phyloP scores from a whole-genome alignment of 1,284 basidiomycete species.

The Moesziomyces parantarcticus region DNA sequence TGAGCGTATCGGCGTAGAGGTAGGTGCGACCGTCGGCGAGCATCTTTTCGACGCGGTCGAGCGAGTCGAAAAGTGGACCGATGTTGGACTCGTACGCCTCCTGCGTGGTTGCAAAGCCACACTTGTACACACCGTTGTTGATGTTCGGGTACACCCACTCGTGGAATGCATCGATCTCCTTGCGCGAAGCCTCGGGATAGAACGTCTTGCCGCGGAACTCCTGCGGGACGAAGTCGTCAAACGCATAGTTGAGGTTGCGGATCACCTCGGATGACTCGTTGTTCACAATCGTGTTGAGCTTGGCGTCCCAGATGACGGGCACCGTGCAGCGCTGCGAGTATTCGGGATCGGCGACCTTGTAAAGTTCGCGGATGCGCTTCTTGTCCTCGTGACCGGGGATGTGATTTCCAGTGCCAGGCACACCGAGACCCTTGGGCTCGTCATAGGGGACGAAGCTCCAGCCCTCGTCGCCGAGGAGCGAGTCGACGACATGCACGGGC shows the following conservation, averaged over 20 bases:
- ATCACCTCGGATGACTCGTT: conserved; percentile 75
- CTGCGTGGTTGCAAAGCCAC: conserved; percentile 86
- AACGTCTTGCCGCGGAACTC: conserved; percentile 52
- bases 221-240: conserved; percentile 62
- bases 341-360: conserved; percentile 78
- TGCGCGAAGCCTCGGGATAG: conserved; percentile 77
- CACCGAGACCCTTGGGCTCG: conserved; percentile 37
- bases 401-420: conserved; percentile 55
- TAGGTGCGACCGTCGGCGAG: conserved; percentile 80
- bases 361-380: conserved; percentile 84
- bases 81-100: conserved; percentile 84
- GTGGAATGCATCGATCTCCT: conserved; percentile 87
- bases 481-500: conserved; percentile 75
- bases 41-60: conserved; percentile 84
- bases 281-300: conserved; percentile 87
- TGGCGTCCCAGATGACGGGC: conserved; percentile 95
- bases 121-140: conserved; percentile 78
- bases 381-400: conserved; percentile 68
- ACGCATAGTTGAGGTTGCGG: conserved; percentile 80
- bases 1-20: conserved; percentile 82
- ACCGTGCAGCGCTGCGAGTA: conserved; percentile 66
- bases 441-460: conserved; percentile 81
- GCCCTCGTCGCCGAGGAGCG: conserved; percentile 82
- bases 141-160: conserved; percentile 76
- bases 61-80: conserved; percentile 74